Percentiles rank a stretch among this genome's conserved stretches.
Evolutionary conservation across 2,329 filamentous ascomycete genomes (phyloP).

Genomic region (Xylariomycetidae sp.): DNA sequence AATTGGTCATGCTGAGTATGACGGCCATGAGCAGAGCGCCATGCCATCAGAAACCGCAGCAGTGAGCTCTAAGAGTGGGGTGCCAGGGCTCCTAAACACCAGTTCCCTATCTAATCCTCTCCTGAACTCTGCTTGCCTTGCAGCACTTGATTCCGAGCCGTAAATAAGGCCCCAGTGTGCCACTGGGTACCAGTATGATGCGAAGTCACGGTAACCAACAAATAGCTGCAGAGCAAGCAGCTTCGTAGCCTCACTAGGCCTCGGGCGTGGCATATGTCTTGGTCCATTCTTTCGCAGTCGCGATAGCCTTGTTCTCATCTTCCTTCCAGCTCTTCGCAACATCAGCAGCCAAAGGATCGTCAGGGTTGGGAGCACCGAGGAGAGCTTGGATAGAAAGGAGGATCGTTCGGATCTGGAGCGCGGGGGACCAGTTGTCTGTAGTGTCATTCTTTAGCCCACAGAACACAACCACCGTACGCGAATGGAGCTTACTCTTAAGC

Average conservation of each 20-base stretch:
- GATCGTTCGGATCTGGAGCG: conserved; percentile 95
- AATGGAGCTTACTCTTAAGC: conserved; percentile 68
- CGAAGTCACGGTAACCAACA: too few species aligned
- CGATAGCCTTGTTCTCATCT: conserved; percentile 85
- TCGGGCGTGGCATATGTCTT: conserved; percentile 64
- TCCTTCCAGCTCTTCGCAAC: conserved; percentile 98
- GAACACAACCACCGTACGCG: neutral
- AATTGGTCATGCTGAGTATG: too few species aligned
- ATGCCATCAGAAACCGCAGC: too few species aligned
- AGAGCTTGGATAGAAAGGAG: conserved; percentile 97
- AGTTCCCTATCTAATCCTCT: too few species aligned
- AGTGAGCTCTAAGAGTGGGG: too few species aligned
- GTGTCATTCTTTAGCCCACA: too few species aligned
- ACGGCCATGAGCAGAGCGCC: too few species aligned
- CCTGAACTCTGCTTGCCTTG: too few species aligned
- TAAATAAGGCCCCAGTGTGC: too few species aligned
- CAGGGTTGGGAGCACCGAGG: conserved; percentile 91
- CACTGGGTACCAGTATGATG: too few species aligned
- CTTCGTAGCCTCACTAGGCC: conserved; percentile 16
- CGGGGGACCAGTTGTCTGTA: conserved; percentile 95
- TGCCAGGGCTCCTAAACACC: too few species aligned
- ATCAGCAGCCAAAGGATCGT: conserved; percentile 96
- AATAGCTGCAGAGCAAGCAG: neutral
- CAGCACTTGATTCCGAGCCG: too few species aligned
- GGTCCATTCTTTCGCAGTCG: conserved; percentile 90